Evolutionary conservation across 1,139 yeast genomes (phyloP), one percentile per base, ranked within the genome.

Genomic region (Candida sp.): DNA sequence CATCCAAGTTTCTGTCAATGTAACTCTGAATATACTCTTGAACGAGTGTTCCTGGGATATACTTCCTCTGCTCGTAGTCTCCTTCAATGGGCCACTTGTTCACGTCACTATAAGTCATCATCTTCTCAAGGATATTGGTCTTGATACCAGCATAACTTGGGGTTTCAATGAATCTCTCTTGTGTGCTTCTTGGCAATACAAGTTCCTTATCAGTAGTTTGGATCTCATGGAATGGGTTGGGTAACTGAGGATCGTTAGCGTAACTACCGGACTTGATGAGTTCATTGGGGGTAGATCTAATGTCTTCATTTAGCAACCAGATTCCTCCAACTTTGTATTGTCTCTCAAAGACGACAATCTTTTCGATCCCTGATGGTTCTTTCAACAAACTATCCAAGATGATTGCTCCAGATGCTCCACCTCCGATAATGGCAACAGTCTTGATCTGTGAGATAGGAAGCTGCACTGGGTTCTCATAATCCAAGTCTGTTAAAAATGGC

Each of bases 401-500:
- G 33, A 78, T 68, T 9, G 81, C 78, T 3, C 84, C 84, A 1
- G 81, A 74, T 3, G 84, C 83, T 1, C 85, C 85, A 23, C 81
- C 84, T 1, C 85, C 84, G 22, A 80, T 77, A 35, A 80, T 69
- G 7, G 83, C 84, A 9, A 78, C 62, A 2, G 70, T 63, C 46
- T 65, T 58, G 31, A 70, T 51, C 56, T 59, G 58, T 4, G 44
- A 9, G 6, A 40, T 25, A 7, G 58, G 38, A 7, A 58, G 12
- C 3, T 35, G 17, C 17, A 58, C 58, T 3, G 58, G 59, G 9
- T 41, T 38, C 4, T 50, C 52, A 30, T 51, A 48, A 30, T 54
- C 54, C 25, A 54, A 44, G 37, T 53, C 49, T 11, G 52, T 47
- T 3, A 47, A 33, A 22, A 51, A 54, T 23, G 60, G 60, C 58